Conservation (phyloP, 768 basidiomycete genomes). For the Boletellus ananiceps region DNA sequence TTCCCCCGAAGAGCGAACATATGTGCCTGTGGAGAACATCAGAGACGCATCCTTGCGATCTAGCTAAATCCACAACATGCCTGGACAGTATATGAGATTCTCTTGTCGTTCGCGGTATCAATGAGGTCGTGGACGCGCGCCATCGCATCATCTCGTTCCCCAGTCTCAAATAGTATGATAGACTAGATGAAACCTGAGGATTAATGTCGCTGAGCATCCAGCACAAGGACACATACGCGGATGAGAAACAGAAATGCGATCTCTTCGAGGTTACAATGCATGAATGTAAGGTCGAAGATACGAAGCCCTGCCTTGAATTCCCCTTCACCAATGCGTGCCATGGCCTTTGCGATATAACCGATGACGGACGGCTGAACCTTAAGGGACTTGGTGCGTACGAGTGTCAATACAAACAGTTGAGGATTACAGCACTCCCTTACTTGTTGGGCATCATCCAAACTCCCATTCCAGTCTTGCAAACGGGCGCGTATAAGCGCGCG, state of each 20-base stretch:
- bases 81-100: constrained; percentile 5
- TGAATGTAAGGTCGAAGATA: constrained; percentile 14
- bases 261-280: constrained; percentile 6
- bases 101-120: constrained; percentile 8
- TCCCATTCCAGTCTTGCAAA: constrained; percentile 8
- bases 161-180: constrained; percentile 7
- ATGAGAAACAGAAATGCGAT: constrained; percentile 11
- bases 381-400: constrained; percentile 6
- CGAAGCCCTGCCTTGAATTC: constrained; percentile 8
- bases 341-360: constrained; percentile 14
- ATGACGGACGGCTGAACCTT: constrained; percentile 5
- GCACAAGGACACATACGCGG: constrained; percentile 3
- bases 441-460: constrained; percentile 7
- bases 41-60: background rate
- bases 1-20: constrained; percentile 13
- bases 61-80: background rate
- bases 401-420: background rate
- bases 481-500: constrained; percentile 11
- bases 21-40: constrained; percentile 8
- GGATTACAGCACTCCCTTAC: background rate
- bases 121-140: constrained; percentile 10
- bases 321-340: constrained; percentile 13
- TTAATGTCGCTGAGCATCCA: background rate
- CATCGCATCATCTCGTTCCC: constrained; percentile 13
- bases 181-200: background rate